Evolutionary conservation across 78 protist genomes (phyloP), one percentile per base, ranked within the genome.

Genomic region (Dictyostelium intermedium): DNA sequence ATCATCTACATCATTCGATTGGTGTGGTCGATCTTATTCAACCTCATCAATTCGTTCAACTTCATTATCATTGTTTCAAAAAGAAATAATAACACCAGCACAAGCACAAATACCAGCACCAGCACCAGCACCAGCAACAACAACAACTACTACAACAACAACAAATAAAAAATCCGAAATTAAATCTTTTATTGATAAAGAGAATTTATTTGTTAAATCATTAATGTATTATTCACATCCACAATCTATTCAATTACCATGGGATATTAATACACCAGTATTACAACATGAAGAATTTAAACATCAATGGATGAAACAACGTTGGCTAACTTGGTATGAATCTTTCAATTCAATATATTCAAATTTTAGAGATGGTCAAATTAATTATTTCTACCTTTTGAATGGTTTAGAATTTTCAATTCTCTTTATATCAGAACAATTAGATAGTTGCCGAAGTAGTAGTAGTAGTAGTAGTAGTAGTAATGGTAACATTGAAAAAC

Each of bases 321-420:
- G 85, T 53, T 81, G 85, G 85, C 5, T 20, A 3, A 39, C 37
- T 30, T 81, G 41, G 50, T 30, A 13, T 11, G 85, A 81, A 5
- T 56, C 76, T 18, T 41, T 81, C 4, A 72, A 81, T 20, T 81
- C 85, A 6, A 10, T 81, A n/a, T 81, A 81, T 27, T 56, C 70
- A 16, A 81, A 56, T 56, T 81, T 81, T 20, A 81, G 23, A 53
- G 85, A 81, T 16, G 32, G 37, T 10, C 50, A 81, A 56, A 81
- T 56, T 16, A 3, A 60, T n/a, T 81, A 81, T 56, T 81, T 81
- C 27, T 81, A 81, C 37, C 20, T 81, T 5, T 11, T 81, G 9
- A 34, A 81, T 32, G 56, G 16, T 11, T n/a, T 23, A 10, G 85
- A 81, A 1, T 81, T 81, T 56, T 23, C 85, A 18, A 56, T 81